Evolutionary conservation across 257 asterid species (phyloP).

Genomic region (Rubia yunnanensis): DNA sequence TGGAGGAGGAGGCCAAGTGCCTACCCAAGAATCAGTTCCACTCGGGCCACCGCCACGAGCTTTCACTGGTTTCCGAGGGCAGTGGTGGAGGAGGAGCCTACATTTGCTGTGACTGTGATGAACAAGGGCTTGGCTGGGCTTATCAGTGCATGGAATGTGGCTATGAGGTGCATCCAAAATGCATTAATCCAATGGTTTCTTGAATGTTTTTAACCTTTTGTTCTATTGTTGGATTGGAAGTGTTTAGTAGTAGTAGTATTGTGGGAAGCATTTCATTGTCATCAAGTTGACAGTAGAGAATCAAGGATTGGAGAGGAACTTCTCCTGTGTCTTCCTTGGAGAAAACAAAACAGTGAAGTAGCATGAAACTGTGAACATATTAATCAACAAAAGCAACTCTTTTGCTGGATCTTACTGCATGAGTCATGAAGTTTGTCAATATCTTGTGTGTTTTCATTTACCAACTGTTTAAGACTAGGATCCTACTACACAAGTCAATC

Average conservation of each 20-base stretch:
- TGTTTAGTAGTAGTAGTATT: no score
- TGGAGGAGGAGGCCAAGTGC: constrained; percentile 35
- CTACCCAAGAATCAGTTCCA: constrained; percentile 39
- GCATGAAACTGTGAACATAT: no score
- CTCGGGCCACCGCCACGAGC: constrained; percentile 43
- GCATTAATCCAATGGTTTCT: constrained; percentile 22
- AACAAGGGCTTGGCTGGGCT: constrained; percentile 81
- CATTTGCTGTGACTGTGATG: constrained; percentile 71
- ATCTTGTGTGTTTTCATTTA: no score
- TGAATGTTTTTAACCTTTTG: neutral
- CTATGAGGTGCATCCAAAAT: constrained; percentile 67
- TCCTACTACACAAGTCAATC: no score
- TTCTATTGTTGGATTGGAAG: neutral
- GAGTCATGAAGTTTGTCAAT: no score
- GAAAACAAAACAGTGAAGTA: no score
- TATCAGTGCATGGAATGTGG: constrained; percentile 67
- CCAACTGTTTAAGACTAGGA: no score
- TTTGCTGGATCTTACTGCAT: no score
- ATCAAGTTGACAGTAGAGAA: no score
- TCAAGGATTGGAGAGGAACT: neutral
- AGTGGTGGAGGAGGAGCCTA: constrained; percentile 68
- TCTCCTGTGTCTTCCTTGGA: neutral
- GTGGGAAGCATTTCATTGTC: neutral
- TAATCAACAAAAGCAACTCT: no score
- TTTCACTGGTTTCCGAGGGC: constrained; percentile 56